A percentile compares a stretch with the other conserved stretches of the same genome.
These are phyloP conservation scores for Melaleuca alternifolia DNA, from an alignment of 345 rosid species.

Conservation along the genomic window DNA sequence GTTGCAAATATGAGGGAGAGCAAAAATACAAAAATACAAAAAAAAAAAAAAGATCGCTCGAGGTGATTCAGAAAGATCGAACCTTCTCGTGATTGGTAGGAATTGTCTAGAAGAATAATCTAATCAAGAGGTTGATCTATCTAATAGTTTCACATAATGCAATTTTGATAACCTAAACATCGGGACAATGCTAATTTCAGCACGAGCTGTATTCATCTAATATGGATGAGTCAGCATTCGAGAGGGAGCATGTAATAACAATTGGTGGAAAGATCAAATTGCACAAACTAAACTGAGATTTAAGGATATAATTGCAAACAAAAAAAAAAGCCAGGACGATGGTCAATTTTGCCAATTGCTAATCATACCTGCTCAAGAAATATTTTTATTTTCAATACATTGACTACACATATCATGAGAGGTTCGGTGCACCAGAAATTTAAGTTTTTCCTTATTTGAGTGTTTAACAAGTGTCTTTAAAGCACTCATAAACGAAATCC, in stretches of 20 bases:
- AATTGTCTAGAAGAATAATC: not conserved
- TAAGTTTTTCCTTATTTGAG: not conserved
- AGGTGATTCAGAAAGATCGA: not conserved
- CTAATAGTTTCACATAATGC: not conserved
- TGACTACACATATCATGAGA: not conserved
- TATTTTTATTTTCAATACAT: not conserved
- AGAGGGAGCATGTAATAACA: not conserved
- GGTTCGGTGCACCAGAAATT: not conserved
- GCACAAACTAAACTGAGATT: not conserved
- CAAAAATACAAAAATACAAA: not conserved
- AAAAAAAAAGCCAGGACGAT: not conserved
- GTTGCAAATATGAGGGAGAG: not conserved
- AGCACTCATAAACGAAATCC: not conserved
- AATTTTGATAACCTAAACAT: not conserved
- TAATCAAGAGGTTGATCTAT: not conserved
- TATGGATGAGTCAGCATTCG: not conserved
- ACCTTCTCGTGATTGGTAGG: not conserved
- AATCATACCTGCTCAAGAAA: not conserved
- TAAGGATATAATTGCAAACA: not conserved
- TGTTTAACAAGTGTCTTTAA: not conserved
- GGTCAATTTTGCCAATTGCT: fast-evolving
- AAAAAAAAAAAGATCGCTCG: no score
- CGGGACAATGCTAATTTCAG: fast-evolving
- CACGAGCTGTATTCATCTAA: not conserved
- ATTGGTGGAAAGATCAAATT: not conserved